Conservation (phyloP, 1,139 yeast genomes). For the Lodderomyces margitis region DNA sequence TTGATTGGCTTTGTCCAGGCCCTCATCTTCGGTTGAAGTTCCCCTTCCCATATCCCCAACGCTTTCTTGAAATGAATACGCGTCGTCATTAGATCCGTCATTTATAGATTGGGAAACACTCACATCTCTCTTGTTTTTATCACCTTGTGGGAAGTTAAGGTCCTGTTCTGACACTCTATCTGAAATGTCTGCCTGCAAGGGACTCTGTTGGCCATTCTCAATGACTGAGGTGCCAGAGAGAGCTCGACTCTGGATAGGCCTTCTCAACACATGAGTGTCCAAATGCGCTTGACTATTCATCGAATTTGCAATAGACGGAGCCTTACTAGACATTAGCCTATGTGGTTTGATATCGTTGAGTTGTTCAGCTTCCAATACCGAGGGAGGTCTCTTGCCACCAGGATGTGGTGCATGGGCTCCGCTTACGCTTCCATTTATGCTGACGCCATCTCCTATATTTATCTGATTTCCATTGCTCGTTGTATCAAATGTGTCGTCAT, state of each 20-base stretch:
- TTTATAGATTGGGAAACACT: conserved; percentile 12
- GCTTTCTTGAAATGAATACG: conserved; percentile 32
- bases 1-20: neutral
- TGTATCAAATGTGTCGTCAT: conserved; percentile 18
- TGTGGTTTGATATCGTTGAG: conserved; percentile 1
- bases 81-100: conserved; percentile 18
- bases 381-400: conserved; percentile 7
- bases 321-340: conserved; percentile 10
- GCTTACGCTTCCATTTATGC: conserved; percentile 14
- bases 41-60: conserved; percentile 31
- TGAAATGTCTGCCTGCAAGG: neutral
- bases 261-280: conserved; percentile 15
- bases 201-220: conserved; percentile 8
- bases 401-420: conserved; percentile 6
- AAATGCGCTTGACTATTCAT: conserved; percentile 21
- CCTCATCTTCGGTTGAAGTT: conserved; percentile 34
- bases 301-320: conserved; percentile 22
- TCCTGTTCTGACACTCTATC: conserved; percentile 5
- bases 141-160: neutral
- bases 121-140: conserved; percentile 5
- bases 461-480: conserved; percentile 11
- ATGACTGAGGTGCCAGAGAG: conserved; percentile 13
- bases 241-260: conserved; percentile 13
- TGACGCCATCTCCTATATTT: conserved; percentile 13
- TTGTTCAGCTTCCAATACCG: conserved; percentile 5